Evolutionary conservation across 257 asterid species (phyloP).

Genomic region (Asclepias syriaca): DNA sequence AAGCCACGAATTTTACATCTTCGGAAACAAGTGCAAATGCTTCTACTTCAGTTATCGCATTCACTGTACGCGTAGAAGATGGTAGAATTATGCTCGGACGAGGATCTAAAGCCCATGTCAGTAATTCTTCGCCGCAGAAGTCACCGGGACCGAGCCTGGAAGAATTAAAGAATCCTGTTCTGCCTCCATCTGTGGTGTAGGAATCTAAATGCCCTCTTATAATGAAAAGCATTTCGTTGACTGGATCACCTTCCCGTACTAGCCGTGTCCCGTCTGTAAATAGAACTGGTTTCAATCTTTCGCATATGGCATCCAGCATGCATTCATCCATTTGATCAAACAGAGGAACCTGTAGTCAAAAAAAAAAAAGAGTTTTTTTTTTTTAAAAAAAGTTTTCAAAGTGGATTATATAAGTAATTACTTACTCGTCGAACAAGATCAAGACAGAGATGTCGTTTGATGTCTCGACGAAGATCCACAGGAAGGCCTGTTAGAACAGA

Average conservation of each 20-base stretch:
- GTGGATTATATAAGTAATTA: neutral
- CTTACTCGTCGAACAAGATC: conserved; percentile 70
- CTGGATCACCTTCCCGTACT: conserved; percentile 67
- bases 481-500: conserved; percentile 45
- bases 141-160: conserved; percentile 53
- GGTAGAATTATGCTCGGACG: conserved; percentile 60
- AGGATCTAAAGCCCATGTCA: conserved; percentile 59
- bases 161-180: conserved; percentile 58
- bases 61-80: conserved; percentile 59
- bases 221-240: conserved; percentile 63
- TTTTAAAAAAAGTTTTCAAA: no score
- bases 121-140: conserved; percentile 70
- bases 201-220: conserved; percentile 63
- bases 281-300: conserved; percentile 49
- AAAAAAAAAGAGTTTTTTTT: no score
- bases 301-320: conserved; percentile 62
- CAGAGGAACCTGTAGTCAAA: conserved; percentile 40
- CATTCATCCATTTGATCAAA: conserved; percentile 62
- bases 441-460: conserved; percentile 61
- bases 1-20: conserved; percentile 57
- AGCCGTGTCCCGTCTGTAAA: conserved; percentile 46
- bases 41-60: conserved; percentile 56
- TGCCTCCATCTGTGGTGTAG: conserved; percentile 61
- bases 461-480: conserved; percentile 58
- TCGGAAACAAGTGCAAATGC: conserved; percentile 51